phyloP scores from a whole-genome alignment of 345 rosid species.

The Syzygium jambos region DNA sequence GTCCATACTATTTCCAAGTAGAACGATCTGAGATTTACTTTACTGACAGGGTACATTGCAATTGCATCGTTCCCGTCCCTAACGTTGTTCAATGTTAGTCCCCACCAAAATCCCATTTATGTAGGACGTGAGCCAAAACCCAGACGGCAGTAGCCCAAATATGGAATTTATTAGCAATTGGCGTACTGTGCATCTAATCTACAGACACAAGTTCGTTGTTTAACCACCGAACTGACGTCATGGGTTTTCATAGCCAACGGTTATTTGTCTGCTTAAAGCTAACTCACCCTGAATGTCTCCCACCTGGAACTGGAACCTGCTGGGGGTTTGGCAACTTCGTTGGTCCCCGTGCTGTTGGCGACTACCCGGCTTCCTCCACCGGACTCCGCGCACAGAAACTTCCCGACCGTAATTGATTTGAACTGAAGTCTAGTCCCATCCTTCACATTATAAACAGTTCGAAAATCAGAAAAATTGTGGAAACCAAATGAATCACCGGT shows the following conservation, averaged over 20 bases:
- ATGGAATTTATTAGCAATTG: neutral
- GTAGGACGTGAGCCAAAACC: too few species aligned
- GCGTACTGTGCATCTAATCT: neutral
- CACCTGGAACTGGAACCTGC: neutral
- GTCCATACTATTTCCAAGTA: neutral
- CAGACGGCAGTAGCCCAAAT: neutral
- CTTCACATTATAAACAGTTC: conserved; percentile 4
- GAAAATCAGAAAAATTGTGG: neutral
- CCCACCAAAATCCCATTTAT: too few species aligned
- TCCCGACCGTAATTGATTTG: neutral
- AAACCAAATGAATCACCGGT: neutral
- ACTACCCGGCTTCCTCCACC: conserved; percentile 43
- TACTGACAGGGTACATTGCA: neutral
- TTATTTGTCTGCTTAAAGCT: neutral
- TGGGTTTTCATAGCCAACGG: neutral
- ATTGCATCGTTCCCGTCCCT: neutral
- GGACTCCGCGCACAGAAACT: conserved; percentile 33
- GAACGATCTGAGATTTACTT: neutral
- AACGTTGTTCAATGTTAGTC: neutral
- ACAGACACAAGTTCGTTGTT: neutral
- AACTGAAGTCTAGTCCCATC: conserved; percentile 25
- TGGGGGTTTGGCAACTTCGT: conserved; percentile 12
- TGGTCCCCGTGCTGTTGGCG: conserved; percentile 31
- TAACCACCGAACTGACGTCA: neutral
- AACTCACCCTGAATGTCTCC: conserved; percentile 43